Conservation (phyloP, 1,284 basidiomycete genomes). For the Sporisorium exsertum region DNA sequence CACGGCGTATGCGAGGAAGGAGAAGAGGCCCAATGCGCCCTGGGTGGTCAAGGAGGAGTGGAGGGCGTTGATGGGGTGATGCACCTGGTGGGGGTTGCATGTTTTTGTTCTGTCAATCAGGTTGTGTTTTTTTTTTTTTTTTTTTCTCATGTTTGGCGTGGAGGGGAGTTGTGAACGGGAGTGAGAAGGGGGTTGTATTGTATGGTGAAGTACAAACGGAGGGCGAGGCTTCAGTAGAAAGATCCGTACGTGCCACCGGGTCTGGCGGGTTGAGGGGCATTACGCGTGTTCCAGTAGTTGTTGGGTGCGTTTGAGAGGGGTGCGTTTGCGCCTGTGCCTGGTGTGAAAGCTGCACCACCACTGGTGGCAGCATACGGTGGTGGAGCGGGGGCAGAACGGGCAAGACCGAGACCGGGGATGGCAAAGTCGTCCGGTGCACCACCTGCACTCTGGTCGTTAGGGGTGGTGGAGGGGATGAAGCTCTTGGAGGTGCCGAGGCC, state of each 20-base stretch:
- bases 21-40: constrained; percentile 48
- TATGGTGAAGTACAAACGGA: too few relatives aligned
- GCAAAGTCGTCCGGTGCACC: constrained; percentile 20
- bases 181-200: neutral
- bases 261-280: constrained; percentile 9
- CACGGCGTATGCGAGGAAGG: constrained; percentile 48
- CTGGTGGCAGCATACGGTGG: too few relatives aligned
- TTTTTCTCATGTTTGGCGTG: too few relatives aligned
- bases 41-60: constrained; percentile 59
- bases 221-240: constrained; percentile 45
- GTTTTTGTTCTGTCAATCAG: neutral
- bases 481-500: constrained; percentile 20
- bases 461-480: constrained; percentile 23
- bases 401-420: constrained; percentile 32
- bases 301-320: constrained; percentile 5
- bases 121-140: too few relatives aligned
- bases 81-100: neutral
- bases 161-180: neutral
- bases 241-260: constrained; percentile 45
- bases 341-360: constrained; percentile 12
- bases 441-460: neutral
- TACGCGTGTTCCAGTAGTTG: constrained; percentile 19
- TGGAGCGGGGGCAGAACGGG: neutral
- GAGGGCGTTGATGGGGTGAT: constrained; percentile 12
- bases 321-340: constrained; percentile 31